Percentiles rank a stretch among this genome's conserved stretches.
phyloP scores from a whole-genome alignment of 163 green algal species.

The Chloroidium sp. region DNA sequence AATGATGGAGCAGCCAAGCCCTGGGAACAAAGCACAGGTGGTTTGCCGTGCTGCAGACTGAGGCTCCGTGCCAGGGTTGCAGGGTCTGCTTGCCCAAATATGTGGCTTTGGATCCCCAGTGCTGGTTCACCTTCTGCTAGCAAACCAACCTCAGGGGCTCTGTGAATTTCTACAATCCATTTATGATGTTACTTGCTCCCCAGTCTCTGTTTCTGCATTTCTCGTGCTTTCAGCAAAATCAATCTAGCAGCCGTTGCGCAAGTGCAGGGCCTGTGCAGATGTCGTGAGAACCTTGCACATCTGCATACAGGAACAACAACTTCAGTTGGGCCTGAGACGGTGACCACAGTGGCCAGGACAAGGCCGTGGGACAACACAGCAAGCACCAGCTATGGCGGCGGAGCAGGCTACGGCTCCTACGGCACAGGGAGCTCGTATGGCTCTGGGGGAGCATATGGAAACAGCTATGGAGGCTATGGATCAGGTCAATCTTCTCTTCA shows the following conservation, averaged over 20 bases:
- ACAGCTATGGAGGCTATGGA: slow-evolving; percentile 11
- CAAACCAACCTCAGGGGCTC: background rate
- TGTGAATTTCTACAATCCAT: background rate
- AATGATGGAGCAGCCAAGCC: slow-evolving; percentile 16
- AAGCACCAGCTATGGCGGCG: slow-evolving; percentile 23
- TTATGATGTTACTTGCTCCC: background rate
- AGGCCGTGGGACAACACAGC: background rate
- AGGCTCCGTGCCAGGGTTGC: no score
- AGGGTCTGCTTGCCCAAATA: no score
- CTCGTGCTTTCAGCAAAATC: slow-evolving; percentile 25
- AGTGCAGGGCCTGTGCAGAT: no score
- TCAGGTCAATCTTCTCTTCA: background rate
- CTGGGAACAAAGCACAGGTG: slow-evolving; percentile 18
- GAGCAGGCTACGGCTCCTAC: slow-evolving; percentile 5
- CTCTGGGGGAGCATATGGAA: slow-evolving; percentile 10
- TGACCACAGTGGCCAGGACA: no score
- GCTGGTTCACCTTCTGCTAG: no score
- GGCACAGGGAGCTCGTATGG: background rate
- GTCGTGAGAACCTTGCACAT: background rate
- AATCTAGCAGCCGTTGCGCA: slow-evolving; percentile 6
- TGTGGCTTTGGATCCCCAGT: no score
- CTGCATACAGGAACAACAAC: slow-evolving; percentile 6
- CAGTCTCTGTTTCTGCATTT: slow-evolving; percentile 10
- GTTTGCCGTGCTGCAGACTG: background rate
- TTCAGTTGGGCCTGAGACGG: no score